Evolutionary conservation across 805 yeast genomes (phyloP).

Genomic region (Candida sphagnicola): DNA sequence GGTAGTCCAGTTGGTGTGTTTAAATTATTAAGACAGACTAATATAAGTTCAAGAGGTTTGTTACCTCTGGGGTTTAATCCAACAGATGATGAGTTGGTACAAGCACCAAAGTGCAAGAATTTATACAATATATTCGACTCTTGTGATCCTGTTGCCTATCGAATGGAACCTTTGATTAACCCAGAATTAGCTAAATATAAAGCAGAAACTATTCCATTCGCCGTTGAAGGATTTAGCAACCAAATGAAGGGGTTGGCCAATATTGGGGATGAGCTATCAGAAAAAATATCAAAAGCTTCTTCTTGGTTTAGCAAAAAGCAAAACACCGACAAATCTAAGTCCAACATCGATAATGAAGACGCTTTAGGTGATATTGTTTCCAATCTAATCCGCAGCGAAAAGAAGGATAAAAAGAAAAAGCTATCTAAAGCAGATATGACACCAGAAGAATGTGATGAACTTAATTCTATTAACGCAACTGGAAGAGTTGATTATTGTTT

Average conservation of each 20-base stretch:
- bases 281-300: slow-evolving; percentile 30
- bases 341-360: slow-evolving; percentile 23
- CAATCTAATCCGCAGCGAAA: slow-evolving; percentile 18
- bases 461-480: slow-evolving; percentile 54
- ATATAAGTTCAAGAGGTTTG: slow-evolving; percentile 44
- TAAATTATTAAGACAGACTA: slow-evolving; percentile 63
- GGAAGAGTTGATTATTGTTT: slow-evolving; percentile 83
- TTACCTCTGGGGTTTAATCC: slow-evolving; percentile 20
- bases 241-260: slow-evolving; percentile 41
- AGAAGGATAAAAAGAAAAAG: slow-evolving; percentile 12
- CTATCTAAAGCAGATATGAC: slow-evolving; percentile 22
- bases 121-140: slow-evolving; percentile 84
- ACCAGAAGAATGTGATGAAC: slow-evolving; percentile 22
- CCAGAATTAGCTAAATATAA: slow-evolving; percentile 43
- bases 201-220: slow-evolving; percentile 59
- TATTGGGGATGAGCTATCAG: slow-evolving; percentile 35
- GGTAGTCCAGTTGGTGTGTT: slow-evolving; percentile 93
- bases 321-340: slow-evolving; percentile 8
- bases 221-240: slow-evolving; percentile 48
- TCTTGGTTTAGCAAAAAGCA: slow-evolving; percentile 26
- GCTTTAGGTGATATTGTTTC: slow-evolving; percentile 39
- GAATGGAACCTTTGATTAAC: slow-evolving; percentile 79
- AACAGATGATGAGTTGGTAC: background rate
- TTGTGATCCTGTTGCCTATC: slow-evolving; percentile 86
- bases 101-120: slow-evolving; percentile 56